Evolutionary conservation across 352 stramenopile species (phyloP), one percentile per base, ranked within the genome.

Genomic region (Phytophthora vignae): DNA sequence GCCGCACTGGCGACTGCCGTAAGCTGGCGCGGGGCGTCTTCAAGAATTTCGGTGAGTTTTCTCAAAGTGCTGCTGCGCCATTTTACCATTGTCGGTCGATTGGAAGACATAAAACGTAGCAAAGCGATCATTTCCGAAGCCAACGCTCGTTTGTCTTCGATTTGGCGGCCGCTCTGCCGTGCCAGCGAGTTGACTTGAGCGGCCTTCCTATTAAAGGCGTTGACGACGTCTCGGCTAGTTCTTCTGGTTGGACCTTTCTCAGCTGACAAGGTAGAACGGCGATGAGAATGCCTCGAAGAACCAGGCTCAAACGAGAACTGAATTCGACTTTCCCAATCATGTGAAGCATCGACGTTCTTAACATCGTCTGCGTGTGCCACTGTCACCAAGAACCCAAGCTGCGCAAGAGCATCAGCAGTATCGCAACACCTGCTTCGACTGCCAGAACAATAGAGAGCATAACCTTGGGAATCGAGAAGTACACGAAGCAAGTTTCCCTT

Each of bases 401-500:
- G 63, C 0, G 84, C 76, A 7, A 93, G 74, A 5, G 31, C 52
- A 42, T 77, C 77, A 12, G 79, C 84, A 54, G 55, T 69, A 44
- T 67, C 57, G 22, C 82, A 64, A 60, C 83, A 92, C 29, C 79
- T 65, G 27, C 65, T 55, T 42, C 69, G 70, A 19, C 59, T 77
- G 19, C 82, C 81, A 33, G 55, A 73, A n/a, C 57, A 77, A n/a
- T 89, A 81, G 0, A 85, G 48, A 33, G 78, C 79, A 50, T 83
- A 92, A 12, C 88, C 88, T 53, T 89, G 76, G 21, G 68, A 65
- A 12, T 78, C 66, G 31, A 93, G 64, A 5, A 83, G 55, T 14
- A 79, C 83, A 9, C 74, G 78, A 46, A 92, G 54, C 0, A 92
- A 50, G 17, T 72, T 87, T n/a, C 71, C 80, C 42, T 88, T 92